phyloP scores from a whole-genome alignment of 768 basidiomycete species.

The Tulasnella sp. region DNA sequence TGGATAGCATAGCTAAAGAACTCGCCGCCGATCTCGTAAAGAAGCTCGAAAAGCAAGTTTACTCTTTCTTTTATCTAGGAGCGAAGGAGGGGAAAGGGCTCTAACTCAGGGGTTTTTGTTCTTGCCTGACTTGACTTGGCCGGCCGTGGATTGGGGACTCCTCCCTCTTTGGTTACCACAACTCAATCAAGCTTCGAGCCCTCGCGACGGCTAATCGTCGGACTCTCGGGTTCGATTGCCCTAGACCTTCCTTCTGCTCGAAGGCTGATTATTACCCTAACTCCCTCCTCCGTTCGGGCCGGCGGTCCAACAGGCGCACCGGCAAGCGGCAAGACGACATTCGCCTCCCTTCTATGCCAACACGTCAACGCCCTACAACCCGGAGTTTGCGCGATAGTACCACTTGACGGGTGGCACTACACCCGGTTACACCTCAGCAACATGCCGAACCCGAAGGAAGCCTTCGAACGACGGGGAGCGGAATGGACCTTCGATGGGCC shows the following conservation, averaged over 20 bases:
- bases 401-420: constrained; percentile 92
- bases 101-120: neutral
- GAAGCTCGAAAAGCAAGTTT: constrained; percentile 41
- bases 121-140: neutral
- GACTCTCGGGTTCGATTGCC: constrained; percentile 54
- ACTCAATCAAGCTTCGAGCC: neutral
- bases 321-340: constrained; percentile 84
- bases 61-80: neutral
- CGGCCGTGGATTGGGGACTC: neutral
- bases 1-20: constrained; percentile 43
- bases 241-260: neutral
- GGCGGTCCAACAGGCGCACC: constrained; percentile 56
- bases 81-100: neutral
- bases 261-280: neutral
- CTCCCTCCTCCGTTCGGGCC: neutral
- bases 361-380: constrained; percentile 50
- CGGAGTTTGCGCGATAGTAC: constrained; percentile 52
- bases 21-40: constrained; percentile 49
- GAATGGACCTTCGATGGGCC: constrained; percentile 89
- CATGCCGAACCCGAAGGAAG: constrained; percentile 74
- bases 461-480: constrained; percentile 77
- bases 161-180: neutral
- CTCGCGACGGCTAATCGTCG: constrained; percentile 61
- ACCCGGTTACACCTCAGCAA: constrained; percentile 74
- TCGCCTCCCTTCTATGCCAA: constrained; percentile 62